Base-by-base conservation (phyloP, 164 flowering plant genomes). In the Pachysandra terminalis region DNA sequence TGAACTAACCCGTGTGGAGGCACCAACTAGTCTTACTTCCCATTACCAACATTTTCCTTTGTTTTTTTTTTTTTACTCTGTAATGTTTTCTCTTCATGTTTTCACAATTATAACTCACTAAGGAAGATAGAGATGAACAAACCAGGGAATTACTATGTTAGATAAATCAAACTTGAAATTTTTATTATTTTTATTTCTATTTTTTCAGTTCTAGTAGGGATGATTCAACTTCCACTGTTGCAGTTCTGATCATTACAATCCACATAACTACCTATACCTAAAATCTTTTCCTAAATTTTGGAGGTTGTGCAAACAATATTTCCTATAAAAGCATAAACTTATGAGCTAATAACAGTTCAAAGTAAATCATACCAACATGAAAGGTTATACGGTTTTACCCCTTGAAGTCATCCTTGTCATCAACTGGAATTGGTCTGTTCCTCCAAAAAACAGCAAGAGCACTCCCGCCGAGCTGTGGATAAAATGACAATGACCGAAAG, bases 321-420 rank as follows among this genome's bases (percentile, higher is more conserved):
- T 45, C 15, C 51, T 45, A 45, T 13, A 45, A 32, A 32, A 32
- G 37, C 37, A 32, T 3, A 32, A 7, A n/a, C n/a, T n/a, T 3
- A 32, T 3, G 37, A 32, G 37, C 3, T 32, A 55, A 56, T 23
- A 19, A 1, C 22, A n/a, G 10, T n/a, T 2, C 32, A 12, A 41
- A n/a, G 16, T 56, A 56, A n/a, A 27, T 26, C 28, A 26, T 54
- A 61, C 60, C 27, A 57, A 13, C 5, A 19, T 13, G 26, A 27
- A 21, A 61, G 54, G 52, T 49, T 17, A 32, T 55, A n/a, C 4
- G 16, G 21, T 19, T 65, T 81, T 80, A 95, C 63, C 89, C 96
- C 76, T 90, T 86, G 91, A 95, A 95, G 76, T 95, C 98, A 74
- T 95, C 98, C 74, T 86, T 89, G 86, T 95, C 98, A 68, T 89